phyloP scores from a whole-genome alignment of 768 basidiomycete species.

The Leccinum disarticulatum region DNA sequence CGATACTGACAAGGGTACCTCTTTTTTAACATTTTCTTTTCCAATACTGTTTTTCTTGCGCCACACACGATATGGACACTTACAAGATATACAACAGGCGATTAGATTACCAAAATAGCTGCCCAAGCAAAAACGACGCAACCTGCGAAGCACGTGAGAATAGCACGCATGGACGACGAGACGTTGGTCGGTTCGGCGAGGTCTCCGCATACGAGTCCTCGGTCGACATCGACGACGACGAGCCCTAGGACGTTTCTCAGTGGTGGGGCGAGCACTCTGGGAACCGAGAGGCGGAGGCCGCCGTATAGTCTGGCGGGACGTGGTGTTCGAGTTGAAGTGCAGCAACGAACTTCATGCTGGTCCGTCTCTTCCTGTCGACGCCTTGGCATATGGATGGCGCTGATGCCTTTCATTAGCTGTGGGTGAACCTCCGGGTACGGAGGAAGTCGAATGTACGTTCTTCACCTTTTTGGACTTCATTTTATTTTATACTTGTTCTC shows the following conservation, averaged over 20 bases:
- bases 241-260: no score
- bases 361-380: no score
- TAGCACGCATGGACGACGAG: conserved; percentile 24
- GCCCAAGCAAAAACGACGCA: neutral
- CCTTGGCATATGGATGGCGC: neutral
- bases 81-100: neutral
- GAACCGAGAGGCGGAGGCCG: no score
- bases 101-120: conserved; percentile 1
- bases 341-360: no score
- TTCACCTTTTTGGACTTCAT: neutral
- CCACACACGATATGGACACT: no score
- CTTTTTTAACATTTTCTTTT: no score
- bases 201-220: conserved; percentile 23
- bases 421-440: conserved; percentile 33
- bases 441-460: conserved; percentile 40
- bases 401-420: conserved; percentile 16
- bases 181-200: conserved; percentile 22
- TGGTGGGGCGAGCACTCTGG: no score
- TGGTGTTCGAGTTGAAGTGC: no score
- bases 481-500: no score
- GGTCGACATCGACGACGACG: conserved; percentile 24
- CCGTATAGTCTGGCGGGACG: no score
- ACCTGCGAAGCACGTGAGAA: neutral
- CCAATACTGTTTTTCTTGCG: no score
- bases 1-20: no score